These are phyloP conservation scores for Fusarium drepaniforme DNA, from an alignment of 2,329 filamentous ascomycete species.

Conservation along the genomic window DNA sequence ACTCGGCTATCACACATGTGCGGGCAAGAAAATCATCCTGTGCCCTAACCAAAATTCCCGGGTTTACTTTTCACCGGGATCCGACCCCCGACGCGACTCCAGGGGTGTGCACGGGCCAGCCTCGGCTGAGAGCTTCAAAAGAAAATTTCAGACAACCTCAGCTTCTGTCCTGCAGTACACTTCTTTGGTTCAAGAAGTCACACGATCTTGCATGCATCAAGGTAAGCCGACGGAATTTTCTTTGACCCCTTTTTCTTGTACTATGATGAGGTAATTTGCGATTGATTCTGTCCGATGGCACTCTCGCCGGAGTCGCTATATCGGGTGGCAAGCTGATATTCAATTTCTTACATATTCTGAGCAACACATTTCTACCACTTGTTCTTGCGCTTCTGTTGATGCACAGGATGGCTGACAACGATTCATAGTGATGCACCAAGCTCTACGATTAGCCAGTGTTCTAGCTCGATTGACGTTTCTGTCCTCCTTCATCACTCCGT, in stretches of 20 bases:
- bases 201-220: slow-evolving; percentile 24
- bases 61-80: slow-evolving; percentile 46
- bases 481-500: neutral
- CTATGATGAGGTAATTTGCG: slow-evolving; percentile 99
- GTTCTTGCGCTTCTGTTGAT: slow-evolving; percentile 39
- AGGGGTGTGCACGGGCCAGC: slow-evolving; percentile 36
- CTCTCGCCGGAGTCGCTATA: slow-evolving; percentile 92
- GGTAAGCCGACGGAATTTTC: slow-evolving; percentile 44
- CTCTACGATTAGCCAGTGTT: neutral
- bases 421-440: slow-evolving; percentile 30
- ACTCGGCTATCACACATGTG: slow-evolving; percentile 53
- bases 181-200: slow-evolving; percentile 38
- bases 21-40: slow-evolving; percentile 55
- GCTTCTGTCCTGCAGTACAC: slow-evolving; percentile 1
- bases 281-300: slow-evolving; percentile 89
- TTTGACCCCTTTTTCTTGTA: slow-evolving; percentile 16
- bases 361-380: slow-evolving; percentile 21
- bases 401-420: slow-evolving; percentile 41
- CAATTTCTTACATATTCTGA: slow-evolving; percentile 99
- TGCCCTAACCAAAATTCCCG: slow-evolving; percentile 57
- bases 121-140: slow-evolving; percentile 42
- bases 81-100: slow-evolving; percentile 1
- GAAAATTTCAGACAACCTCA: slow-evolving; percentile 33
- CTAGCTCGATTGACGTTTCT: neutral
- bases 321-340: slow-evolving; percentile 86